Evolutionary conservation across 176 grass and related monocot species (phyloP), one percentile per base, ranked within the genome.

Genomic region (Poa annua): DNA sequence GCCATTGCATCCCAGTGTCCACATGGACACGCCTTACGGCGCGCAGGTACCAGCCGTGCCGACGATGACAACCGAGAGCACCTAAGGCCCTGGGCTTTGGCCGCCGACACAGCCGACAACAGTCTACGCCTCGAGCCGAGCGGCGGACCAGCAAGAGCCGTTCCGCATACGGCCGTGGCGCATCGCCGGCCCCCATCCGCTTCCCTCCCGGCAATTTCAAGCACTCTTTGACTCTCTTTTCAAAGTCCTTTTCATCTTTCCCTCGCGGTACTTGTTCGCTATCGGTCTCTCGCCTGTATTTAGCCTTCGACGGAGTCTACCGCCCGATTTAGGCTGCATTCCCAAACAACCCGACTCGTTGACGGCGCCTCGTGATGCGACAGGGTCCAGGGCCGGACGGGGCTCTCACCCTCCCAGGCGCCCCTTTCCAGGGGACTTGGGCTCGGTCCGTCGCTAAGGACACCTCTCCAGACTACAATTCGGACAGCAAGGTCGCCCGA

Each of bases 231-330:
- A 85, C 85, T 91, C 81, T 91, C 89, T 91, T 91, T 91, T 82
- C 81, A 88, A 88, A 88, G 81, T 91, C 57, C 69, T 81, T 81
- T 85, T 89, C 87, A 89, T 85, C 87, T 89, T 89, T 88, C 66
- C 77, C 87, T 85, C 87, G 26, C 45, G 82, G 76, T 76, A 85
- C 38, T 6, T 6, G 90, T 92, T 92, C 83, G 66, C 90, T 86
- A 92, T 92, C 79, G 83, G 90, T 83, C 90, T 92, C 90, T 92
- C 77, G 81, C 89, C 89, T 47, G 76, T 91, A 91, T 91, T 91
- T 88, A 79, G 89, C 82, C 77, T 91, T 85, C 77, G 81, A 83
- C 89, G 74, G 80, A 86, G 85, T 85, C 76, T 87, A 87, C 79
- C 71, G 44, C 80, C 62, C 53, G 53, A 88, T 78, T 86, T 42